Base-by-base conservation (phyloP, 225 moss, liverwort and hornwort genomes). In the Antitrichia curtipendula region DNA sequence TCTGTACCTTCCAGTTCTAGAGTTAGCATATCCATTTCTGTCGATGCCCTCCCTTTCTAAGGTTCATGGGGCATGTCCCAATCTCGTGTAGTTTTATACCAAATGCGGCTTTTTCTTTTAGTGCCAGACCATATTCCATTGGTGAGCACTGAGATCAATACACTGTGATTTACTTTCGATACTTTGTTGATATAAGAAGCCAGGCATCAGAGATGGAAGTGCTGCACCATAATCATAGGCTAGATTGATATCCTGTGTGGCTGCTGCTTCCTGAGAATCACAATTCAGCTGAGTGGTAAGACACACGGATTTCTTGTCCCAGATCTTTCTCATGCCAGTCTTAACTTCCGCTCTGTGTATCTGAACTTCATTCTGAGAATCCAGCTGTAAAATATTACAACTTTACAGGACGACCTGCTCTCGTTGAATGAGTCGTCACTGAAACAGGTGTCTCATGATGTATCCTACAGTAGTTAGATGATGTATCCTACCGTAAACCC, bases 81-180 rank as follows among this genome's bases (percentile, higher is more conserved):
- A 83, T 83, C 80, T 88, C 82, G 81, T 89, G 89, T 89, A 89
- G 89, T 90, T 85, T 52, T 86, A 75, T 84, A 81, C 23, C 74
- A 81, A 86, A 85, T 75, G 87, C 90, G 91, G 93, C 89, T 86
- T 79, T 90, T 89, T 64, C 87, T 85, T 88, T 74, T 28, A 87
- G 79, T 87, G 66, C 69, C 85, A 86, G 90, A 76, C 88, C 89
- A 84, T 83, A 56, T 90, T 91, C 89, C 75, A 57, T 64, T 86
- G 91, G 89, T 78, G 78, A 92, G 86, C 90, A 84, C 83, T 89
- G 91, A 93, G 90, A 87, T 88, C 47, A 63, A 75, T 53, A 79
- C 82, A 82, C 36, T 87, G 62, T 81, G 81, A 84, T 85, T 83
- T 74, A 83, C 79, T 90, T 79, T 61, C 36, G 32, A 68, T 79